Conservation (phyloP, 192 early-diverging fungal genomes). For the Phlyctochytrium planicorne region DNA sequence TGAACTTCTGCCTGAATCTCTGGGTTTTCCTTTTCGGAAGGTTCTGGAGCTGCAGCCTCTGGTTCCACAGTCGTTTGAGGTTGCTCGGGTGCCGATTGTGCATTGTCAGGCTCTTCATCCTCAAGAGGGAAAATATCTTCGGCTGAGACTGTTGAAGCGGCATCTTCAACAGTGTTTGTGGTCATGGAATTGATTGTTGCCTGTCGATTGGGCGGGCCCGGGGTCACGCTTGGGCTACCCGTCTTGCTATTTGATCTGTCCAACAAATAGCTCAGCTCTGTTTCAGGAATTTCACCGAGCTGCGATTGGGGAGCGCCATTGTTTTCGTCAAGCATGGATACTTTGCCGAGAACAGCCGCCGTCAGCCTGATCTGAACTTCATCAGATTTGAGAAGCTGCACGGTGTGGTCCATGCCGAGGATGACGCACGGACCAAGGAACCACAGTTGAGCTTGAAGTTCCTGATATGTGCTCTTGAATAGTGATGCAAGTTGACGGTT, state of each 20-base stretch:
- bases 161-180: background rate
- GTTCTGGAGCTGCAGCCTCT: too few relatives aligned
- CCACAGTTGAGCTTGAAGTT: conserved; percentile 59
- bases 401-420: conserved; percentile 62
- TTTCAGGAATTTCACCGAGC: background rate
- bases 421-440: conserved; percentile 67
- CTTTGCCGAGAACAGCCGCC: conserved; percentile 58
- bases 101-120: conserved; percentile 17
- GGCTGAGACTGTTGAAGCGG: background rate
- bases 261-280: background rate
- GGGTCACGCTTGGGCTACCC: conserved; percentile 4
- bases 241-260: background rate
- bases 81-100: background rate
- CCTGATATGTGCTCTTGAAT: conserved; percentile 65
- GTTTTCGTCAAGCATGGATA: conserved; percentile 8
- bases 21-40: too few relatives aligned
- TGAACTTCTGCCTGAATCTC: background rate
- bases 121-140: conserved; percentile 13
- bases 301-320: background rate
- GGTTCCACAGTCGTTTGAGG: too few relatives aligned
- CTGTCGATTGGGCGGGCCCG: conserved; percentile 11
- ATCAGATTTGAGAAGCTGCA: conserved; percentile 56
- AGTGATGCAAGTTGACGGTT: conserved; percentile 70
- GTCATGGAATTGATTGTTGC: conserved; percentile 8
- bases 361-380: conserved; percentile 65